These are phyloP conservation scores for Boletellus ananas DNA, from an alignment of 768 basidiomycete species.

Conservation along the genomic window DNA sequence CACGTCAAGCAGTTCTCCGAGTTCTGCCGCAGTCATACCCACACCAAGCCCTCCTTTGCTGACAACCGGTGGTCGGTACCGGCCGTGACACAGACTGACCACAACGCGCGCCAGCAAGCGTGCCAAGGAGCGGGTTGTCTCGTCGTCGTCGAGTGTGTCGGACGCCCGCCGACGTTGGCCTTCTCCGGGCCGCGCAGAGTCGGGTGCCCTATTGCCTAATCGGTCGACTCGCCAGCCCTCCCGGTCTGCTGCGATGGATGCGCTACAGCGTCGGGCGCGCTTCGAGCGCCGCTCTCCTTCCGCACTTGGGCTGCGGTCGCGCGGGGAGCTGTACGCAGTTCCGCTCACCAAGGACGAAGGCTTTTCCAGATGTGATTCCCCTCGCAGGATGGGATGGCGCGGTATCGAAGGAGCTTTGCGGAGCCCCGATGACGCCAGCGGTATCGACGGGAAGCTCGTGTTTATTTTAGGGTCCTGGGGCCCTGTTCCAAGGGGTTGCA, in stretches of 20 bases:
- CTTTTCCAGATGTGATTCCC: slow-evolving; percentile 11
- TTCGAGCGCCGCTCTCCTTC: slow-evolving; percentile 28
- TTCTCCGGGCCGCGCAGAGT: background rate
- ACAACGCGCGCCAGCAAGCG: slow-evolving; percentile 19
- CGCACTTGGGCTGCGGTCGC: slow-evolving; percentile 17
- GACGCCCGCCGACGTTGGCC: background rate
- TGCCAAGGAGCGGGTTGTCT: slow-evolving; percentile 15
- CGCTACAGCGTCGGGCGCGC: slow-evolving; percentile 21
- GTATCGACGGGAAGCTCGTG: slow-evolving; percentile 11
- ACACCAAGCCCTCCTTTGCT: slow-evolving; percentile 5
- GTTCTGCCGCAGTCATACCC: slow-evolving; percentile 28
- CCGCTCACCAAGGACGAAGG: slow-evolving; percentile 4
- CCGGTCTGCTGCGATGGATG: slow-evolving; percentile 11
- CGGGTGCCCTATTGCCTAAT: slow-evolving; percentile 14
- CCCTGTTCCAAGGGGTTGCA: background rate
- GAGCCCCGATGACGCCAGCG: slow-evolving; percentile 3
- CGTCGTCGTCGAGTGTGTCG: slow-evolving; percentile 1
- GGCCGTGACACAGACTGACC: slow-evolving; percentile 21
- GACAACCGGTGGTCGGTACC: slow-evolving; percentile 13
- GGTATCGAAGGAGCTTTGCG: slow-evolving; percentile 1
- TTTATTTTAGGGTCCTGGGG: slow-evolving; percentile 14
- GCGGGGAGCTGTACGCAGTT: slow-evolving; percentile 4
- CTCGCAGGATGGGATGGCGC: background rate
- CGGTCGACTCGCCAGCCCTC: slow-evolving; percentile 1
- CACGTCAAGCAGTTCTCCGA: slow-evolving; percentile 33